Evolutionary conservation across 169 alveolate genomes (phyloP).

Genomic region (Babesia ovis): DNA sequence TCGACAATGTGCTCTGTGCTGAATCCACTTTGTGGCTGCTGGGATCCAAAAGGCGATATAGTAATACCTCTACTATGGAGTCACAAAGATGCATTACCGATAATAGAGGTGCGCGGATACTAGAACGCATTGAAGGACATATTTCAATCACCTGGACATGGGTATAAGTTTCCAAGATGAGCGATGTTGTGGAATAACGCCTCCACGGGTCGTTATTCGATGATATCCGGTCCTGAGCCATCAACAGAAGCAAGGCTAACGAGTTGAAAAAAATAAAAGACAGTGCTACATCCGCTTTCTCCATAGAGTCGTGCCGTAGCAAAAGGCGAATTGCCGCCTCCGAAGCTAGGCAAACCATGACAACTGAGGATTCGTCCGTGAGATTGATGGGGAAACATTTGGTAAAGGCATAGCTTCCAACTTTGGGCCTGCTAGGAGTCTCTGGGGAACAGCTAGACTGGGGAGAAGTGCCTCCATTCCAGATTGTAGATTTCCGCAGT

Average conservation of each 20-base stretch:
- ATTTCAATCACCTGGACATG: background rate
- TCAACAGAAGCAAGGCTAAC: background rate
- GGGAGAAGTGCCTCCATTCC: background rate
- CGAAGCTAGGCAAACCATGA: constrained; percentile 2
- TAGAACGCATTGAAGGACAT: background rate
- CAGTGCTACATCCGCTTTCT: background rate
- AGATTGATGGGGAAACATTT: constrained; percentile 5
- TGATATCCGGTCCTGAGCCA: background rate
- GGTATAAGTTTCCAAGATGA: constrained; percentile 15
- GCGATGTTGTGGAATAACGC: background rate
- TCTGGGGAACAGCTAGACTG: background rate
- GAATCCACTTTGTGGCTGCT: background rate
- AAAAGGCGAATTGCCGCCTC: constrained; percentile 18
- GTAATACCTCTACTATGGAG: constrained; percentile 23
- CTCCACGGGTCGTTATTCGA: background rate
- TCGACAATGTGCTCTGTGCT: background rate
- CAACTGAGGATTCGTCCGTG: constrained; percentile 10
- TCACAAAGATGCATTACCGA: constrained; percentile 4
- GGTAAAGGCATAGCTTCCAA: background rate
- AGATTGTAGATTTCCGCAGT: background rate
- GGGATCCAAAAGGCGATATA: background rate
- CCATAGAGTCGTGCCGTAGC: constrained; percentile 9
- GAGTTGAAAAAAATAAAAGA: constrained; percentile 18
- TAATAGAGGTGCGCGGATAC: background rate
- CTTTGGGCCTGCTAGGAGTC: background rate